Conservation (phyloP, 345 rosid species). For the Syzygium jambos region DNA sequence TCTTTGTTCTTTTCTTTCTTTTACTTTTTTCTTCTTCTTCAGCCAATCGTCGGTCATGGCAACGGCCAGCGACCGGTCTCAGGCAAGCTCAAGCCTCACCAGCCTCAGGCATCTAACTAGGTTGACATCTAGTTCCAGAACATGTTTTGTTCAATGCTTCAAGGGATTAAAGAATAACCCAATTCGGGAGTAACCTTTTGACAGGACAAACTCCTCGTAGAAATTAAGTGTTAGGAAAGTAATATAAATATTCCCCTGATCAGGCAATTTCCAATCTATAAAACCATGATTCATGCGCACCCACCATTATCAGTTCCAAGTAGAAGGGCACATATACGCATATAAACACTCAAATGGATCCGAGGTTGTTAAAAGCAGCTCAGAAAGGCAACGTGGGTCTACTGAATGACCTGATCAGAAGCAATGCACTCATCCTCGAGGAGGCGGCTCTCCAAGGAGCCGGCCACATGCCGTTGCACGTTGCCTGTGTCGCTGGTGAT, state of each 20-base stretch:
- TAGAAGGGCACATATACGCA: not conserved
- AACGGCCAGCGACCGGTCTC: no score
- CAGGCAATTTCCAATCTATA: not conserved
- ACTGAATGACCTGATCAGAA: not conserved
- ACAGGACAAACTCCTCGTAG: not conserved
- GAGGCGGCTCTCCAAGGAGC: not conserved
- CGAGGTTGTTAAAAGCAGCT: not conserved
- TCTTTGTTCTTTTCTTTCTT: no score
- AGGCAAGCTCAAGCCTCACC: no score
- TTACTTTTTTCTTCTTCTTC: no score
- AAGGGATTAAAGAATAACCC: not conserved
- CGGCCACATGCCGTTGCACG: not conserved
- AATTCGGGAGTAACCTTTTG: not conserved
- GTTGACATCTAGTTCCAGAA: not conserved
- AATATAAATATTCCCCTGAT: not conserved
- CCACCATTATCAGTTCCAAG: not conserved
- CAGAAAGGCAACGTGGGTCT: accelerated
- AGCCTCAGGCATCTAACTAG: no score
- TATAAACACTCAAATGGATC: not conserved
- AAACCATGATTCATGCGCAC: not conserved
- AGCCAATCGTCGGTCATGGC: no score
- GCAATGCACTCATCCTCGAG: not conserved
- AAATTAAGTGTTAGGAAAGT: not conserved
- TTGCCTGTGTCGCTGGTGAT: not conserved
- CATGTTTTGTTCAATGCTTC: not conserved